Evolutionary conservation across 1,284 basidiomycete species (phyloP).

Genomic region (Rhizoctonia solani): DNA sequence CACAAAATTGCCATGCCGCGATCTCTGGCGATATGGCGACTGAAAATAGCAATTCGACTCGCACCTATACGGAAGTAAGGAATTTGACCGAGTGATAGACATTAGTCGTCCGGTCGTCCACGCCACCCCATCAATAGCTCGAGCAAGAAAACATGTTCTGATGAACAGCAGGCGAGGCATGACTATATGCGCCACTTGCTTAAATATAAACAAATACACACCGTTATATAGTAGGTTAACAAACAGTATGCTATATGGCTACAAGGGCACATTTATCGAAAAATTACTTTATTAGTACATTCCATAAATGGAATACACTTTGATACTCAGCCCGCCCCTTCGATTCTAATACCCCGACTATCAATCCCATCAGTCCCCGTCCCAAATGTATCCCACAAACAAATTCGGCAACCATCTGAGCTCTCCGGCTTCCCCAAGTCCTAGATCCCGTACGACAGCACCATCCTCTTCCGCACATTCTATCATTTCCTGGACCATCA

Average conservation of each 20-base stretch:
- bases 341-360: not conserved
- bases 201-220: not conserved
- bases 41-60: not conserved
- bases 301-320: not conserved
- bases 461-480: slow-evolving; percentile 67
- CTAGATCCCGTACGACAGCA: slow-evolving; percentile 76
- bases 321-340: not conserved
- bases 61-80: not conserved
- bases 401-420: slow-evolving; percentile 71
- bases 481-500: slow-evolving; percentile 75
- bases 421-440: slow-evolving; percentile 51
- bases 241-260: not conserved
- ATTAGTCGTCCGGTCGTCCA: not conserved
- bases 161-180: too few species aligned
- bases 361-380: slow-evolving; percentile 52
- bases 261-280: not conserved
- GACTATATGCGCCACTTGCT: slow-evolving; percentile 2
- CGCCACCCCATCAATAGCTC: too few species aligned
- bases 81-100: not conserved
- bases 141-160: too few species aligned
- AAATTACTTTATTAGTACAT: not conserved
- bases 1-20: not conserved
- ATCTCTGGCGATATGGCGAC: not conserved
- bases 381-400: slow-evolving; percentile 69
- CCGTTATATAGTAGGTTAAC: not conserved